Evolutionary conservation across 106 monocot genomes (phyloP).

Genomic region (Xerophyta viscosa): DNA sequence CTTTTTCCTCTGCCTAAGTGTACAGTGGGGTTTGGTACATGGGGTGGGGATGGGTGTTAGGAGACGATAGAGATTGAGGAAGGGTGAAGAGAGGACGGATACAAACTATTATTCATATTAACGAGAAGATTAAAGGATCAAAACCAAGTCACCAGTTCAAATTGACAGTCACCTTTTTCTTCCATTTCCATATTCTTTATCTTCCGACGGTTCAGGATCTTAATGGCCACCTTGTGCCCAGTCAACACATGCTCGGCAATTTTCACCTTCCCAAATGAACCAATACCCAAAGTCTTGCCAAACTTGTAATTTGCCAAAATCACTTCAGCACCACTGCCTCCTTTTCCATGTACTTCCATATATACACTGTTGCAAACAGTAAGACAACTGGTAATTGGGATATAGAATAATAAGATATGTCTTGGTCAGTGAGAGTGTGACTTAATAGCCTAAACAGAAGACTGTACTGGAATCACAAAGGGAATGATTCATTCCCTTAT

Average conservation of each 20-base stretch:
- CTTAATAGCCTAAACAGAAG: too few relatives aligned
- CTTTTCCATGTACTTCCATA: background rate
- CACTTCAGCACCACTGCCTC: slow-evolving; percentile 2
- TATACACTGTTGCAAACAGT: background rate
- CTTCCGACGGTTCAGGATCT: slow-evolving; percentile 7
- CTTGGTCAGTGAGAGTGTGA: too few relatives aligned
- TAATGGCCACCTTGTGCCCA: slow-evolving; percentile 8
- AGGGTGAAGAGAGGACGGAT: too few relatives aligned
- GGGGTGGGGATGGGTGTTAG: too few relatives aligned
- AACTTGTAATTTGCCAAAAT: slow-evolving; percentile 6
- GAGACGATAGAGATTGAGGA: too few relatives aligned
- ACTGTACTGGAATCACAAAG: too few relatives aligned
- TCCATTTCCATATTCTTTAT: slow-evolving; percentile 12
- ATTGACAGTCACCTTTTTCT: slow-evolving; percentile 4
- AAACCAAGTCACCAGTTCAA: background rate
- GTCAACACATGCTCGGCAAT: slow-evolving; percentile 7
- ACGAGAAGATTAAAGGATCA: too few relatives aligned
- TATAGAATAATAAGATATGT: too few relatives aligned
- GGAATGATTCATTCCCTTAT: too few relatives aligned
- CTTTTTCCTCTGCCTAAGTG: too few relatives aligned
- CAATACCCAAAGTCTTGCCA: slow-evolving; percentile 13
- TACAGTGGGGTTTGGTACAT: too few relatives aligned
- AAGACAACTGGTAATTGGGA: background rate
- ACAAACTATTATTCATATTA: too few relatives aligned
- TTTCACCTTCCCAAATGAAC: slow-evolving; percentile 13